A percentile compares a stretch with the other conserved stretches of the same genome.
Conservation (phyloP, 2,329 filamentous ascomycete genomes). For the Sporothrix pallida region DNA sequence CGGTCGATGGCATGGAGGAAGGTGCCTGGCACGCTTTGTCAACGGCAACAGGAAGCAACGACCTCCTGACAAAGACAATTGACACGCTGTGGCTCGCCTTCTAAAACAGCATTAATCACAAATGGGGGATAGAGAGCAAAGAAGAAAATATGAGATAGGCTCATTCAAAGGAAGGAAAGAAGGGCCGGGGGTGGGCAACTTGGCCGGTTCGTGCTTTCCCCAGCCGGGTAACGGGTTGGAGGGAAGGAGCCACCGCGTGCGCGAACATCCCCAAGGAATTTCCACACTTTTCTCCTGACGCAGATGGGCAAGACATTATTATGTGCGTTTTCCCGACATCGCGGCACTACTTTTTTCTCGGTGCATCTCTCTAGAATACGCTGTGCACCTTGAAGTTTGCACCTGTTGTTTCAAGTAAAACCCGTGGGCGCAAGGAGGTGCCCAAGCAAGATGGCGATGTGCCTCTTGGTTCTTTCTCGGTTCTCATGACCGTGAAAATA, state of each 20-base stretch:
- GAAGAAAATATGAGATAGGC: conserved; percentile 34
- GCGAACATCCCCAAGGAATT: neutral
- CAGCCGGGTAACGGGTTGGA: conserved; percentile 37
- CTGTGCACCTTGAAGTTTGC: neutral
- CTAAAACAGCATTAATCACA: conserved; percentile 15
- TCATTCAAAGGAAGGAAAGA: conserved; percentile 36
- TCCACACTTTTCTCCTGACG: neutral
- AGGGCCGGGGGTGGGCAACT: conserved; percentile 28
- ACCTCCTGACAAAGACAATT: neutral
- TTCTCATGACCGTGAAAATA: conserved; percentile 36
- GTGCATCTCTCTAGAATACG: neutral
- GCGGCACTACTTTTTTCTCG: neutral
- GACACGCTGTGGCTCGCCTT: neutral
- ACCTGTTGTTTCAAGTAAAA: conserved; percentile 19
- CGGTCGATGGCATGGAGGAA: neutral
- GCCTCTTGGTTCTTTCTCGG: conserved; percentile 58
- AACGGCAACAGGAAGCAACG: neutral
- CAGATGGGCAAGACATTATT: conserved; percentile 17
- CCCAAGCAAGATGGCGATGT: conserved; percentile 37
- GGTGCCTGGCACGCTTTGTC: neutral
- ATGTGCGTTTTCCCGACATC: neutral
- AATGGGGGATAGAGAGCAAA: conserved; percentile 23
- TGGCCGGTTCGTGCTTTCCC: conserved; percentile 17
- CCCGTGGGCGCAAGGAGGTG: conserved; percentile 17
- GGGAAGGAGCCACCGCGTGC: neutral